These are phyloP conservation scores for Solanum neorickii DNA, from an alignment of 257 asterid species.

Conservation along the genomic window DNA sequence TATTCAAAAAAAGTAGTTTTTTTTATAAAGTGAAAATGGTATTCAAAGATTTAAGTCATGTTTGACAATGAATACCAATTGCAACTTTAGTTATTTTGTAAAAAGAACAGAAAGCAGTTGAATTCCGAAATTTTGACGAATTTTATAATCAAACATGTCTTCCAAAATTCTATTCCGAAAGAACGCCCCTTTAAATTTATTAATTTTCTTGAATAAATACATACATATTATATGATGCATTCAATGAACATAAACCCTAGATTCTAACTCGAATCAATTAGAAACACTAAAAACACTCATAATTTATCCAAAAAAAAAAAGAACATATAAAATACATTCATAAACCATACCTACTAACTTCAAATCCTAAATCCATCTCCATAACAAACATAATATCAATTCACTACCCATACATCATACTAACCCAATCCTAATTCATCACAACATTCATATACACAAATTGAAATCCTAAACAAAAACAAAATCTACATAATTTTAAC, in stretches of 20 bases:
- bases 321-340: neutral
- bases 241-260: neutral
- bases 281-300: neutral
- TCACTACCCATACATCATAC: neutral
- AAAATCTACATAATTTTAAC: neutral
- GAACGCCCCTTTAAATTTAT: neutral
- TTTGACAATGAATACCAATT: neutral
- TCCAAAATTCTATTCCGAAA: no score
- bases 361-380: neutral
- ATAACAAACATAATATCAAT: neutral
- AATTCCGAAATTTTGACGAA: neutral
- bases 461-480: neutral
- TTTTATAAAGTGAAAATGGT: neutral
- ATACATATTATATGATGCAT: neutral
- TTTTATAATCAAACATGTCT: neutral
- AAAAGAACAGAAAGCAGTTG: neutral
- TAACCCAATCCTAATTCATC: neutral
- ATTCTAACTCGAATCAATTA: neutral
- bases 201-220: neutral
- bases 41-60: neutral
- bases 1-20: neutral
- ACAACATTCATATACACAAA: neutral
- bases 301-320: neutral
- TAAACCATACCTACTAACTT: neutral
- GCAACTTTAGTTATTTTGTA: no score